Evolutionary conservation across 2,329 filamentous ascomycete species (phyloP), one percentile per base, ranked within the genome.

Genomic region (Aspergillus sp.): DNA sequence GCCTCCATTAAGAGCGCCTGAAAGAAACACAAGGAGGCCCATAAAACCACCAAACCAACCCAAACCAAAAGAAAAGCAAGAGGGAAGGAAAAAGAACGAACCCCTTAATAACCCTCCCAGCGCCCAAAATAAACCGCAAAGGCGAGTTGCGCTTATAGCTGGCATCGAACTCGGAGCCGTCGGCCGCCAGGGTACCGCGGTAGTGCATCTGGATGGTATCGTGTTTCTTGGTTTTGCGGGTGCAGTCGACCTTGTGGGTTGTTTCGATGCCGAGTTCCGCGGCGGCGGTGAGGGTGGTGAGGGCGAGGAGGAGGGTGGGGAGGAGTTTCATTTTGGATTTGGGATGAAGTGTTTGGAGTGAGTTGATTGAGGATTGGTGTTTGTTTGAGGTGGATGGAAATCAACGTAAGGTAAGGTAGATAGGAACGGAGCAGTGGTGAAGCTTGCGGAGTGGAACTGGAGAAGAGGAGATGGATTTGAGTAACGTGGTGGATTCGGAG

Each of bases 161-260:
- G 63, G 91, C 86, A 78, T 97, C 94, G 73, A 98, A 98, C 75
- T 95, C 82, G 62, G 85, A 82, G 69, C 92, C 94, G 65, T 87
- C 85, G 54, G 81, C 80, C 63, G 87, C 84, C 32, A 97, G 85
- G 1, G 90, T 95, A 68, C 94, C 94, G 57, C 85, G 85, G 82
- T 98, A 97, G 81, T 97, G 92, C 71, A 97, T 92, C 57, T 87
- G 82, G 72, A 97, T 87, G 64, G 82, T 87, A 80, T 97, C 93
- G 66, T 92, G 92, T 63, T 84, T 85, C 71, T 84, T 71, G 16
- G 86, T 90, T 81, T 91, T 93, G 77, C 92, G 88, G 54, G 87
- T 86, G 82, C 93, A 97, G 67, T 91, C 86, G 64, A 90, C 89
- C 26, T 85, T 81, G 60, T 87, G 82, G 54, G 87, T 90, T 66